Evolutionary conservation across 495 filamentous ascomycete genomes (phyloP), one percentile per base, ranked within the genome.

Genomic region (Barbatosphaeria neglecta): DNA sequence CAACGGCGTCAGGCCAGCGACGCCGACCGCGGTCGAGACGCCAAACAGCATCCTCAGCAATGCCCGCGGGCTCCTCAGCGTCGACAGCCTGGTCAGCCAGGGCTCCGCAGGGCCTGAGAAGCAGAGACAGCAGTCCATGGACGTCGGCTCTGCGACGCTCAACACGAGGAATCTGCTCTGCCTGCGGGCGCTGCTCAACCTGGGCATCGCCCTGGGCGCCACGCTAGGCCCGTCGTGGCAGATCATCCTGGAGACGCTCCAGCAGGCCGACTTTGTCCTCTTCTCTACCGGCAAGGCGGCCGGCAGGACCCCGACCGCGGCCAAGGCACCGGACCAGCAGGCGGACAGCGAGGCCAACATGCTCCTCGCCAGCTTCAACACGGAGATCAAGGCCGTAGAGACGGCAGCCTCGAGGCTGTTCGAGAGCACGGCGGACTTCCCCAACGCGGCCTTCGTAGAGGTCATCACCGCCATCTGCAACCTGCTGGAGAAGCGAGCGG

Each of bases 191-290:
- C 72, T 97, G 13, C 70, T 98, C 3, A 96, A 98, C 52, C 67
- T 98, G 11, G 92, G 93, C 3, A 98, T 97, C 58, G 93, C 92
- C 33, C 67, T 98, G 6, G 92, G 92, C 0, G 87, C 92, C 6
- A 90, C 86, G 4, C 68, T 98, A 16, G 83, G 83, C 24, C 71
- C 73, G 16, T 85, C 90, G 20, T 97, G 90, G 87, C 79, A 79
- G 1, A 96, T 98, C 45, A 67, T 97, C 17, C 69, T 97, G 2
- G 90, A 95, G 51, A 93, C 88, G 0, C 69, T 97, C 5, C 86
- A 94, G 53, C 84, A 95, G 59, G 90, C 89, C 6, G 90, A 95
- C 56, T 76, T 90, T 41, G 77, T 96, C 13, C 72, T 95, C 43
- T 86, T 84, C 42, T 70, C 75, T 15, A 71, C 69, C 22, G 66